Base-by-base conservation (phyloP, 2,329 filamentous ascomycete genomes). In the Chaetomium globosum region DNA sequence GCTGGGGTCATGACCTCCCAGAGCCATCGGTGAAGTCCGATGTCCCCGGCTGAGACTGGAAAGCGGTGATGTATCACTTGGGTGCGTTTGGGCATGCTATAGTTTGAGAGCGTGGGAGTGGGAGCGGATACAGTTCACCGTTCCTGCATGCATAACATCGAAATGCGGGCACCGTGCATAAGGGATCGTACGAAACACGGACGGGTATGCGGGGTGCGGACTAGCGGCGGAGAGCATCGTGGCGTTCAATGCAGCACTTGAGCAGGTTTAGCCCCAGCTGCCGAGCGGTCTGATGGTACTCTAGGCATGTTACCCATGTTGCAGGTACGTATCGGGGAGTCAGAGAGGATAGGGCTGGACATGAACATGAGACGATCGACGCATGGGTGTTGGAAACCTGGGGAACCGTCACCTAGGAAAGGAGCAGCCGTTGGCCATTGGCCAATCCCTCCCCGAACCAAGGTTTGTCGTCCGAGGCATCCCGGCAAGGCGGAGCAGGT, bases 21-120 rank as follows among this genome's bases (percentile, higher is more conserved):
- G 19, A 31, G 21, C 39, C 55, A 48, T 48, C 23, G 55, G 36
- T 58, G 6, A 58, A 58, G 39, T 58, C 55, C 39, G 55, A 48
- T 26, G 52, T 21, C 16, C 28, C 28, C 9, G 19, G 19, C 9
- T 10, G 19, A 54, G 28, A 8, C 1, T 52, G 7, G 26, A 19
- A 26, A 43, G 19, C 16, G 13, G 19, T 48, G 43, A 48, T 23
- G 33, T 36, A 36, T 31, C 31, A 31, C 26, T 26, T 36, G 9
- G 1, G 21, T 48, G n/a, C 23, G n/a, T 16, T 19, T 9, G 4
- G 23, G 10, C 23, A 26, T 52, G 26, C 23, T 26, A 30, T 52
- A n/a, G 49, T 52, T 54, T 19, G 26, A 53, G 16, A 19, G 23
- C 2, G 39, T n/a, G 16, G 39, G 16, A 43, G 16, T 4, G 39